These are phyloP conservation scores for Suillus decipiens DNA, from an alignment of 768 basidiomycete genomes.

Conservation along the genomic window DNA sequence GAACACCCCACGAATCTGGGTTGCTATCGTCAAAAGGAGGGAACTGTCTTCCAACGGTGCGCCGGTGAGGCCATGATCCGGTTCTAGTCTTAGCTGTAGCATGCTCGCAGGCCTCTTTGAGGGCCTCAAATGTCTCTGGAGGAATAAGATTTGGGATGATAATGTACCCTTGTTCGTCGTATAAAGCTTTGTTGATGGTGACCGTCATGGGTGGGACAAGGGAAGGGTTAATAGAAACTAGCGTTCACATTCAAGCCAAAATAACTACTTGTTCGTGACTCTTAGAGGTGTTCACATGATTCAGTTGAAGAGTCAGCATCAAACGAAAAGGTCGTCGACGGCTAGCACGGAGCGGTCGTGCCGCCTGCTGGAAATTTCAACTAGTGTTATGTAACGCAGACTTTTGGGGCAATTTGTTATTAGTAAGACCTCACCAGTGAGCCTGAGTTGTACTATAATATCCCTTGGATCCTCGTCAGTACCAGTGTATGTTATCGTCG, in stretches of 20 bases:
- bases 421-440: too few relatives aligned
- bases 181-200: constrained; percentile 44
- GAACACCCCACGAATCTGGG: constrained; percentile 79
- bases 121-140: constrained; percentile 35
- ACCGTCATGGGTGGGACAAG: background rate
- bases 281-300: constrained; percentile 4
- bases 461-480: too few relatives aligned
- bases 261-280: constrained; percentile 15
- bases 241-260: constrained; percentile 1
- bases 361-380: background rate
- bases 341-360: background rate
- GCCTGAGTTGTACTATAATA: too few relatives aligned
- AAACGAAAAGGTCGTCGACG: background rate
- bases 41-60: constrained; percentile 78
- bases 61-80: constrained; percentile 64
- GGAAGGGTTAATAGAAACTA: background rate
- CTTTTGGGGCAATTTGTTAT: too few relatives aligned
- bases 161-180: constrained; percentile 68
- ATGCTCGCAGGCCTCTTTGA: constrained; percentile 53
- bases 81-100: constrained; percentile 54
- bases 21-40: constrained; percentile 63
- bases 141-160: constrained; percentile 58
- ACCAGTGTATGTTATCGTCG: too few relatives aligned
- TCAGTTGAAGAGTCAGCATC: background rate
- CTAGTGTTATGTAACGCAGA: too few relatives aligned